Evolutionary conservation across 2,329 filamentous ascomycete species (phyloP).

Genomic region (Allantophomopsis lycopodina): DNA sequence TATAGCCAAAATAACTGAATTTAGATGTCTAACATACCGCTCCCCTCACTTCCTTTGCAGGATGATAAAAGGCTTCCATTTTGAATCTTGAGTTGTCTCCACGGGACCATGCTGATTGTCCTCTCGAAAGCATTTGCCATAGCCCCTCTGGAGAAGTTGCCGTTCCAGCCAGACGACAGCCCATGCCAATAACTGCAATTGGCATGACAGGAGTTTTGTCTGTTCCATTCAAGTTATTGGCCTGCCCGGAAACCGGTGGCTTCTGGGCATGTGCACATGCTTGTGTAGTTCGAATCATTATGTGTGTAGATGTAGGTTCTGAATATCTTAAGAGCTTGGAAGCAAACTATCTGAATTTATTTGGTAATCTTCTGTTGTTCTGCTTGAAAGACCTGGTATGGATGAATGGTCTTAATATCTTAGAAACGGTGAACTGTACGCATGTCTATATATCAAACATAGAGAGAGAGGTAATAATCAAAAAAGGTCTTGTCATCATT

Average conservation of each 20-base stretch:
- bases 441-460: no score
- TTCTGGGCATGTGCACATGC: no score
- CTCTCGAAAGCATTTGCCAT: conserved; percentile 18
- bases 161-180: conserved; percentile 16
- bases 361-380: not conserved
- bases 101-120: conserved; percentile 15
- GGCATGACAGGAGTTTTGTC: conserved; percentile 5
- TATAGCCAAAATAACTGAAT: not conserved
- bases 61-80: not conserved
- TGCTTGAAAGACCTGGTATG: no score
- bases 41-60: not conserved
- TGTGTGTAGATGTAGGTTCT: no score
- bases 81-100: conserved; percentile 6
- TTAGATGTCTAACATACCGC: not conserved
- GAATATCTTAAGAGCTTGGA: not conserved
- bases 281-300: no score
- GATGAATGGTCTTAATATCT: no score
- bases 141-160: conserved; percentile 13
- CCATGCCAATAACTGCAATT: conserved; percentile 19
- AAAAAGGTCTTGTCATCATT: no score
- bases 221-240: not conserved
- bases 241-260: no score
- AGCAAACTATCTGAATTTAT: not conserved
- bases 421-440: no score
- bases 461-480: no score